These are phyloP conservation scores for Diaporthe vexans DNA, from an alignment of 2,329 filamentous ascomycete genomes.

Conservation along the genomic window DNA sequence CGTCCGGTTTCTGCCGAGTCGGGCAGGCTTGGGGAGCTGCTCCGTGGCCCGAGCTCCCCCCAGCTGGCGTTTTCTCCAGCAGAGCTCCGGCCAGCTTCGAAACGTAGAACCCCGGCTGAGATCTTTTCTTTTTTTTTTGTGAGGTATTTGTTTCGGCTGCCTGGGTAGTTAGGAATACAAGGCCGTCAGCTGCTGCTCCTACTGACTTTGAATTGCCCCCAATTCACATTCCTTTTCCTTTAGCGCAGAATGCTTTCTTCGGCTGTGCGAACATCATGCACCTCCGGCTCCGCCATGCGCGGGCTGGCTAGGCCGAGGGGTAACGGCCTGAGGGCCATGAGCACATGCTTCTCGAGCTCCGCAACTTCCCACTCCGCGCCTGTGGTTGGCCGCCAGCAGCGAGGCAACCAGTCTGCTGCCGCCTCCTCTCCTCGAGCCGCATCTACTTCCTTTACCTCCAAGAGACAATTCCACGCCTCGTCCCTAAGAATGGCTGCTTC, in stretches of 20 bases:
- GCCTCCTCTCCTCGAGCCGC: slow-evolving; percentile 4
- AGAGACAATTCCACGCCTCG: slow-evolving; percentile 60
- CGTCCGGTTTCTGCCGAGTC: slow-evolving; percentile 41
- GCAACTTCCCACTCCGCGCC: slow-evolving; percentile 19
- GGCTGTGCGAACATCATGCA: slow-evolving; percentile 36
- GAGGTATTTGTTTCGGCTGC: slow-evolving; percentile 3
- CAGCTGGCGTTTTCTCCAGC: slow-evolving; percentile 37
- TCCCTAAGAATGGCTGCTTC: slow-evolving; percentile 63
- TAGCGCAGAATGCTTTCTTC: slow-evolving; percentile 38
- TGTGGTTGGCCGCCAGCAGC: slow-evolving; percentile 20
- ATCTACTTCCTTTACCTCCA: slow-evolving; percentile 41
- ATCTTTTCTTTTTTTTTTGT: neutral
- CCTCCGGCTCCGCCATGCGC: slow-evolving; percentile 37
- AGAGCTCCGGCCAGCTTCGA: slow-evolving; percentile 17
- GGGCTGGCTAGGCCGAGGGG: slow-evolving; percentile 41
- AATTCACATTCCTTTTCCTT: neutral
- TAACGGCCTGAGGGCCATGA: slow-evolving; percentile 37
- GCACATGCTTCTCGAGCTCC: slow-evolving; percentile 40
- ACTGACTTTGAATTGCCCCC: neutral
- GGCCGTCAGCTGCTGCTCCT: slow-evolving; percentile 3
- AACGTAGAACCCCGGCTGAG: slow-evolving; percentile 17
- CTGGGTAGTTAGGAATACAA: slow-evolving; percentile 11
- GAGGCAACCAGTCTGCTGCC: slow-evolving; percentile 8
- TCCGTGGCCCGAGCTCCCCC: slow-evolving; percentile 33
- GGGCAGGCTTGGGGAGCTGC: slow-evolving; percentile 20